Base-by-base conservation (phyloP, 2,329 filamentous ascomycete genomes). In the Chaetomium sp. region DNA sequence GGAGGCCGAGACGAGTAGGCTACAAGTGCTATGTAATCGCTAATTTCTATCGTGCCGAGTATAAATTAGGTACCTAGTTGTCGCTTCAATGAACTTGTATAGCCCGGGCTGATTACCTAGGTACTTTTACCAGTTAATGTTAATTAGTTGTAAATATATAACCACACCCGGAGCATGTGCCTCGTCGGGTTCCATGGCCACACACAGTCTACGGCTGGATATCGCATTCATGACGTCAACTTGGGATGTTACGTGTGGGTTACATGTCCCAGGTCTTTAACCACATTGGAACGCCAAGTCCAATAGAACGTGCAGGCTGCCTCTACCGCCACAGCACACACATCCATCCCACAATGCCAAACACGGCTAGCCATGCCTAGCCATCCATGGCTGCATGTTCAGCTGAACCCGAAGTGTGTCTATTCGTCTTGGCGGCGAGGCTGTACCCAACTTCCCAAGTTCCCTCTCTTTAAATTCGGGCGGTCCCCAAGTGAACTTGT, bases 11-110 rank as follows among this genome's bases (percentile, higher is more conserved):
- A 47, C n/a, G 45, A 10, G 19, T 3, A 47, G 45, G 45, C 7
- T 47, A 47, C 45, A 12, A 21, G 45, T 23, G n/a, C 21, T 10
- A 47, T 47, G n/a, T 47, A 47, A 47, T 47, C 45, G n/a, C 45
- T 47, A 47, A 47, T 47, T 47, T 47, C 4, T 7, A 47, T 47
- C 21, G n/a, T 23, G 16, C 23, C 45, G 45, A 47, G 45, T 47
- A 47, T 47, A 47, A 23, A n/a, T 21, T 47, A n/a, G n/a, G n/a
- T n/a, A n/a, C n/a, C n/a, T n/a, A 47, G 45, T 21, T 47, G n/a
- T 47, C 45, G 45, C n/a, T 47, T 47, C n/a, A 47, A 47, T 47
- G 45, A 47, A 47, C 38, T 47, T 47, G n/a, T 8, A 23, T 47
- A 47, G 45, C 45, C 45, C n/a, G 8, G 7, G 10, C 10, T 35